Base-by-base conservation (phyloP, 805 yeast species). In the Hanseniaspora vineae region DNA sequence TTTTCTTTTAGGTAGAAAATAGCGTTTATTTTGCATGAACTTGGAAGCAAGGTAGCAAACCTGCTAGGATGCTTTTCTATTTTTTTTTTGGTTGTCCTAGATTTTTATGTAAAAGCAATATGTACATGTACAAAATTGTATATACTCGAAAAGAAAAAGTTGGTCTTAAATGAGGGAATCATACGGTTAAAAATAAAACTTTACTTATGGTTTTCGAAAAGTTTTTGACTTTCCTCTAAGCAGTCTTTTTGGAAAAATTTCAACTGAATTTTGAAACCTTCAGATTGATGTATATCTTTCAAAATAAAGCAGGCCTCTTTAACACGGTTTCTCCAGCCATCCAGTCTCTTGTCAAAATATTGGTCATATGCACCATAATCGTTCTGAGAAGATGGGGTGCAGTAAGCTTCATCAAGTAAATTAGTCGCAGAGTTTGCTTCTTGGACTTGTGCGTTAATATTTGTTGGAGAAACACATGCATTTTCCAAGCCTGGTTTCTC, bases 311-410 rank as follows among this genome's bases (percentile, higher is more conserved):
- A 58, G 11, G 78, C 73, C 4, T 62, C 58, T n/a, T 62, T 52
- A 1, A 78, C 66, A 42, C 86, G 67, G 32, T 65, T 64, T 47
- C 70, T 71, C 89, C 89, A 81, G 17, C 66, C 54, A 18, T 76
- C 80, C 20, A 71, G 70, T 42, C 67, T 72, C 49, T 71, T 76
- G 52, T 78, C 84, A 14, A 66, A 58, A 18, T 52, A 33, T 11
- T 33, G 37, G 37, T 52, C 50, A 39, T 58, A 55, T 17, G 61
- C 50, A 15, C 55, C 55, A 44, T 58, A 58, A 50, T 59, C 62
- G 48, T 58, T 55, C 42, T 59, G 65, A 9, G 59, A 50, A 9
- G 61, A 56, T 0, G 66, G 62, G 17, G 58, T 51, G 35, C 50
- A 53, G 42, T 50, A 56, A 14, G 51, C 35, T n/a, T 42, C 42